A percentile compares a stretch with the other conserved stretches of the same genome.
Conservation (phyloP, 1,139 yeast species). For the Hansenula anomala region DNA sequence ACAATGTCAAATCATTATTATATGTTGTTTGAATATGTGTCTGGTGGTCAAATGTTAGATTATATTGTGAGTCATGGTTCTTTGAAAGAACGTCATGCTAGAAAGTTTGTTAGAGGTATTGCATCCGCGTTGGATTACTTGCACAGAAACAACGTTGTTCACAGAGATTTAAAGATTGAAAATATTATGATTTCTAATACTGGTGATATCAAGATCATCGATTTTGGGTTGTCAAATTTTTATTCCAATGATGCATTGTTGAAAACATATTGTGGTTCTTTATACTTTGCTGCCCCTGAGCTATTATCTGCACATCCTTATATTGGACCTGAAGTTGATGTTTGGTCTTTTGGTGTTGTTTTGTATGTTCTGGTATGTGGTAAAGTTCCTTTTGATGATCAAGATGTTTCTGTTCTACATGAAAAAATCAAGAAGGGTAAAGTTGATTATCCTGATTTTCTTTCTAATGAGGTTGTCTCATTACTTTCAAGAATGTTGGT, state of each 20-base stretch:
- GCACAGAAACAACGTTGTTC: conserved; percentile 91
- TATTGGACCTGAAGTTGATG: conserved; percentile 94
- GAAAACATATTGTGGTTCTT: conserved; percentile 94
- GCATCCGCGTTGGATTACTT: conserved; percentile 93
- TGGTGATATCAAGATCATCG: conserved; percentile 94
- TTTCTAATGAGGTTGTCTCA: conserved; percentile 81
- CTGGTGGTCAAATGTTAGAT: conserved; percentile 97
- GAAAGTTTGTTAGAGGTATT: conserved; percentile 94
- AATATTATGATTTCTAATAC: conserved; percentile 90
- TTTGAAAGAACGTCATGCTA: conserved; percentile 87
- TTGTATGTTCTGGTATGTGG: conserved; percentile 94
- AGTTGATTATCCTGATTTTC: conserved; percentile 84
- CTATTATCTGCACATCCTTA: conserved; percentile 88
- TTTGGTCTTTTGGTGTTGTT: conserved; percentile 98
- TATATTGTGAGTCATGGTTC: conserved; percentile 97
- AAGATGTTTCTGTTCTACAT: conserved; percentile 86
- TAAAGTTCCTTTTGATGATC: conserved; percentile 97
- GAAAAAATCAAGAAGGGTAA: conserved; percentile 90
- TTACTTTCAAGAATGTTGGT: conserved; percentile 85
- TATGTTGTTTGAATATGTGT: conserved; percentile 94
- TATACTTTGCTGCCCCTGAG: conserved; percentile 98
- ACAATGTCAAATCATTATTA: conserved; percentile 97
- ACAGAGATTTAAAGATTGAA: conserved; percentile 94
- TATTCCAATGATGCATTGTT: conserved; percentile 68
- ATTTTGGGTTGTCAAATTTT: conserved; percentile 90